Base-by-base conservation (phyloP, 2,329 filamentous ascomycete genomes). In the Colletotrichum shisoi region DNA sequence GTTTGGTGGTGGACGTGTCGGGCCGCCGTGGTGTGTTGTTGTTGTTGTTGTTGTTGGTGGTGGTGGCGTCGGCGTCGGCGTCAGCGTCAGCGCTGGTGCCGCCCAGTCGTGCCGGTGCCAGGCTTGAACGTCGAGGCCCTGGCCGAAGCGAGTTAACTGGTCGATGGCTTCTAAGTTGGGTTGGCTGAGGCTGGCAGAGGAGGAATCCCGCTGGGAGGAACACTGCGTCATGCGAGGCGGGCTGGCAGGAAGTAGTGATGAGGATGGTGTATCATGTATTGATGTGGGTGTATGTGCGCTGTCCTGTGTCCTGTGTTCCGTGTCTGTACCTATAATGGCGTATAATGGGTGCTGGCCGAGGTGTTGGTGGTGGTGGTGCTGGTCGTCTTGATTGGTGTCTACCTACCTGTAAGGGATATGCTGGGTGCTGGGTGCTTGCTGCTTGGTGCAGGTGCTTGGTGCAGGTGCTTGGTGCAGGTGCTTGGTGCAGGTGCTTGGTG, bases 171-270 rank as follows among this genome's bases (percentile, higher is more conserved):
- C 65, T 56, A 68, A 40, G 27, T 68, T 68, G 40, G 65, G 65
- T 65, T 68, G 65, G 44, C 52, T 44, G 44, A 68, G 24, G 56
- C 61, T 61, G 60, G 61, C 65, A 60, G 65, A 65, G 65, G 65
- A 65, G 65, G 65, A 65, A 65, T 68, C 65, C 21, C 61, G 65
- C 54, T 68, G 44, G 61, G 65, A 45, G n/a, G 65, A 51, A 60
- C 65, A 68, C 65, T 65, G 65, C 65, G 65, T 68, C 65, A 68
- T 68, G 37, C 61, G 63, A 63, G 61, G 64, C 61, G 19, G 60
- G 46, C 39, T 31, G 27, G 27, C 27, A 31, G 27, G 27, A 31
- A 31, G 27, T 31, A 31, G 27, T 31, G 27, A 8, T 31, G 27
- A 31, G 27, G 27, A 31, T 31, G 27, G 15, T 40, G 31, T 11